Conservation (phyloP, 345 rosid genomes). For the Sonneratia caseolaris region DNA sequence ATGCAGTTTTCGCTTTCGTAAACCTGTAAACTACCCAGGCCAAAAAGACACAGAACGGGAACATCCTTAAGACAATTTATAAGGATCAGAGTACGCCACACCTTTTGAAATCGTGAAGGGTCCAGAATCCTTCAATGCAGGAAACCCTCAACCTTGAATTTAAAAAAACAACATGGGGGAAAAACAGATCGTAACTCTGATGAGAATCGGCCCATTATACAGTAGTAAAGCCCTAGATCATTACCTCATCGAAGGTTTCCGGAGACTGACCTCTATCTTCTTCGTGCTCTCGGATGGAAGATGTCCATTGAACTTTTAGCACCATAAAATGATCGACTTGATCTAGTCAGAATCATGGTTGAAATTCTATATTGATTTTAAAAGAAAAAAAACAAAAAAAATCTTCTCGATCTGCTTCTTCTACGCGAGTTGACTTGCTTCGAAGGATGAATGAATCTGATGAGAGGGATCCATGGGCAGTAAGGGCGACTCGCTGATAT, state of each 20-base stretch:
- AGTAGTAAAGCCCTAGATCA: background rate
- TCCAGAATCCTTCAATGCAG: too few species aligned
- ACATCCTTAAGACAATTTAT: too few species aligned
- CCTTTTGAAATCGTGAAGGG: too few species aligned
- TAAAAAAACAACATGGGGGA: too few species aligned
- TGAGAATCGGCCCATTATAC: background rate
- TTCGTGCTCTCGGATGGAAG: background rate
- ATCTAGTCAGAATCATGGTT: background rate
- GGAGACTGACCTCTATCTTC: background rate
- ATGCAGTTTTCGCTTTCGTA: too few species aligned
- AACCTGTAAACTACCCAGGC: too few species aligned
- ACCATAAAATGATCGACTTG: background rate
- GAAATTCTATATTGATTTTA: background rate
- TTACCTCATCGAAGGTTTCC: background rate
- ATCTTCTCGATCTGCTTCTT: background rate
- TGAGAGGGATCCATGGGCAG: conserved; percentile 8
- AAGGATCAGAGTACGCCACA: too few species aligned
- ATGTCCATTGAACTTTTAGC: background rate
- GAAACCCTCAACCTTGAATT: too few species aligned
- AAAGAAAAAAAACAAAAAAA: background rate
- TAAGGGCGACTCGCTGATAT: conserved; percentile 12
- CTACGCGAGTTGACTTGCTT: background rate
- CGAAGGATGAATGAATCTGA: conserved; percentile 8
- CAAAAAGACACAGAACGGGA: too few species aligned
- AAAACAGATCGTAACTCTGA: background rate